These are phyloP conservation scores for Tylopilus sp. DNA, from an alignment of 1,284 basidiomycete genomes.

Conservation along the genomic window DNA sequence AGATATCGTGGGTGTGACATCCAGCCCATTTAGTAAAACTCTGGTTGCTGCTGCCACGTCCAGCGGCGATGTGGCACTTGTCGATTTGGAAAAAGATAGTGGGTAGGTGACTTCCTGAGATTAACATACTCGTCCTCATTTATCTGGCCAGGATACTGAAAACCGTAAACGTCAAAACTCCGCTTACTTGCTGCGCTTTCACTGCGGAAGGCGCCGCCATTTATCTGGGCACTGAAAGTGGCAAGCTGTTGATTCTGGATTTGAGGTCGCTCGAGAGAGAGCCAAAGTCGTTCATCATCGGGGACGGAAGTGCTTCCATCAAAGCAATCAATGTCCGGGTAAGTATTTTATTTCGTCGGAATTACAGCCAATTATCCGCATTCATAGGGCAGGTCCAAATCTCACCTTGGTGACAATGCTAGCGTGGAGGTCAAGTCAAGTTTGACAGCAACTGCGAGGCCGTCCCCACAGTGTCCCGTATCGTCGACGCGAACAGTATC, in stretches of 20 bases:
- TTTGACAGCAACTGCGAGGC: constrained; percentile 5
- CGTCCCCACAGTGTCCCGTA: constrained; percentile 16
- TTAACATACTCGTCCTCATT: not conserved
- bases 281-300: constrained; percentile 50
- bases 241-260: constrained; percentile 58
- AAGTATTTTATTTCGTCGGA: constrained; percentile 10
- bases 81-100: constrained; percentile 73
- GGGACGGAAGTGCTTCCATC: constrained; percentile 45
- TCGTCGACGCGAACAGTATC: constrained; percentile 7
- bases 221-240: constrained; percentile 60
- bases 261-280: constrained; percentile 60
- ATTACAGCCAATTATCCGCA: not conserved
- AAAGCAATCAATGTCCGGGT: constrained; percentile 58
- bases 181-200: constrained; percentile 57
- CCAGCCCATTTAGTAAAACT: constrained; percentile 71
- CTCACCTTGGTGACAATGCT: constrained; percentile 5
- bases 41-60: constrained; percentile 55
- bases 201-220: constrained; percentile 64
- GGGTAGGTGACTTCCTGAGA: constrained; percentile 41
- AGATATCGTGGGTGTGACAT: constrained; percentile 49
- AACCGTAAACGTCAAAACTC: constrained; percentile 46
- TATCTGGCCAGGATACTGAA: constrained; percentile 48
- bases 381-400: constrained; percentile 38
- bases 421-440: constrained; percentile 11
- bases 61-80: constrained; percentile 50